Percentiles rank a stretch among this genome's conserved stretches.
Evolutionary conservation across 768 basidiomycete genomes (phyloP).

Genomic region (Tulasnella sp.): DNA sequence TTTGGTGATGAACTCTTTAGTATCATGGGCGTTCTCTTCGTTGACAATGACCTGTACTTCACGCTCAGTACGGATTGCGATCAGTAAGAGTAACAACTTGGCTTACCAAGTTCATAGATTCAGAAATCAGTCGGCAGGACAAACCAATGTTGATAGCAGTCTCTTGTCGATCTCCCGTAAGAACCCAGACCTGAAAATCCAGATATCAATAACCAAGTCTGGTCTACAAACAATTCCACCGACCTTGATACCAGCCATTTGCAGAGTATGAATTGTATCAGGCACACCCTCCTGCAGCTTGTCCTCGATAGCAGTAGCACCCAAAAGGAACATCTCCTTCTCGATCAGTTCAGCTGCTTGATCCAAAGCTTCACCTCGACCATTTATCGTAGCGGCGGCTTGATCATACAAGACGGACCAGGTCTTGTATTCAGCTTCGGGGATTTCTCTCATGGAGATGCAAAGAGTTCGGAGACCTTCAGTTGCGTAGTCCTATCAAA

Average conservation of each 20-base stretch:
- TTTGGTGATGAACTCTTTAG: conserved; percentile 75
- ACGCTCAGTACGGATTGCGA: neutral
- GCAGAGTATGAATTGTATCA: conserved; percentile 92
- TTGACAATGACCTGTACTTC: conserved; percentile 85
- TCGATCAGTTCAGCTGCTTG: conserved; percentile 92
- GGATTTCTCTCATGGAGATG: conserved; percentile 83
- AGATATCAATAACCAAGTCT: neutral
- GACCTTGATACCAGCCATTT: conserved; percentile 96
- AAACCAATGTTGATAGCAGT: conserved; percentile 99
- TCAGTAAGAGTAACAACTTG: too few relatives aligned
- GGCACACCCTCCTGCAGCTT: conserved; percentile 98
- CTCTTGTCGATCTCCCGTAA: conserved; percentile 96
- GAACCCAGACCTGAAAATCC: conserved; percentile 68
- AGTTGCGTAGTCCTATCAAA: conserved; percentile 75
- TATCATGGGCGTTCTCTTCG: conserved; percentile 69
- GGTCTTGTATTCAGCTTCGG: conserved; percentile 78
- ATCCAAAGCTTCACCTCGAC: conserved; percentile 89
- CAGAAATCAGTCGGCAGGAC: conserved; percentile 91
- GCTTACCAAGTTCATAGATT: conserved; percentile 92
- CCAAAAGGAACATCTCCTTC: conserved; percentile 81
- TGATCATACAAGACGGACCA: conserved; percentile 83
- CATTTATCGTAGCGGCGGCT: conserved; percentile 90
- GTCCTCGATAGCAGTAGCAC: conserved; percentile 97
- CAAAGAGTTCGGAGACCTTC: conserved; percentile 96
- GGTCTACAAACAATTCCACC: conserved; percentile 1